Evolutionary conservation across 2,329 filamentous ascomycete species (phyloP), one percentile per base, ranked within the genome.

Genomic region (Xylariaceae sp.): DNA sequence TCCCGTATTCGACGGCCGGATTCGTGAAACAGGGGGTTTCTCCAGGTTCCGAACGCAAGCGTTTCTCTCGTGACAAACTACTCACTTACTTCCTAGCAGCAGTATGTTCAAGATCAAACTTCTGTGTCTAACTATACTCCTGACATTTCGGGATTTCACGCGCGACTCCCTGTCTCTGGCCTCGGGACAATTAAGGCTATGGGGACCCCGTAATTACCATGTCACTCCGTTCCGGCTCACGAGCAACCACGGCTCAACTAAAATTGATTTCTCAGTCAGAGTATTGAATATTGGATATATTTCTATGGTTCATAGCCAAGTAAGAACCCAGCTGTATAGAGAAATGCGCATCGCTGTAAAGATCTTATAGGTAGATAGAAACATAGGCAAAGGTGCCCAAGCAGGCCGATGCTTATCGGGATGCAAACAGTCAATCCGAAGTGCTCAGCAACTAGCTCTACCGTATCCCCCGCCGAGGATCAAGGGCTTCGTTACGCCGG

Each of bases 401-500:
- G 13, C 9, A 18, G 39, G 39, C 10, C 12, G 8, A 4, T 8
- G 26, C 26, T 4, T 26, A 8, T 5, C 26, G 8, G 26, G 26
- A 8, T 26, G 26, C 26, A 5, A 26, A 19, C 34, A 32, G 3
- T 16, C 5, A 6, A 37, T 37, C 16, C 34, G 16, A 21, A 29
- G 30, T 6, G 22, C 16, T 13, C 26, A 15, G 26, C n/a, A 12
- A n/a, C 15, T 26, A 18, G 40, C 16, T 55, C 36, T 54, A 66
- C 53, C 59, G 53, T 40, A 58, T 62, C 84, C 85, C 81, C 61
- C 86, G 80, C 66, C 92, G 81, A 42, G 92, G 92, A 76, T 96
- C 88, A 59, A 83, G 75, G 5, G 92, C 91, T 70, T 96, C 91
- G 47, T 84, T 78, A 66, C 81, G 84, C 70, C 91, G 83, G 72